These are phyloP conservation scores for Fusarium brachygibbosum DNA, from an alignment of 2,329 filamentous ascomycete species.

Conservation along the genomic window DNA sequence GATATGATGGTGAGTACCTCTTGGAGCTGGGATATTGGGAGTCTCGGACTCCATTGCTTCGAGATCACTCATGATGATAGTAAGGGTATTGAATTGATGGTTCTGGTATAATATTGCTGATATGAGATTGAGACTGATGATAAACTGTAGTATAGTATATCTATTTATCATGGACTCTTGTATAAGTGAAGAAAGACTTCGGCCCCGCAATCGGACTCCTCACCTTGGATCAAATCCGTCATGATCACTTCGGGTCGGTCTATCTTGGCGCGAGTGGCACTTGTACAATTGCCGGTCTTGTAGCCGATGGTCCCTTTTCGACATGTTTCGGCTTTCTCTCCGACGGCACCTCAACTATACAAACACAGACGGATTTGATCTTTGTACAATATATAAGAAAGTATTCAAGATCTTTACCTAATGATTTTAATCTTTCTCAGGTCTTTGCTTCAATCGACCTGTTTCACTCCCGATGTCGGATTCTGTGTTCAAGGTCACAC, in stretches of 20 bases:
- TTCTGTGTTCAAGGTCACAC: too few relatives aligned
- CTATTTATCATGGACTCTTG: conserved; percentile 4
- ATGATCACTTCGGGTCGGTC: conserved; percentile 35
- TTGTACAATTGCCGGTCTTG: conserved; percentile 6
- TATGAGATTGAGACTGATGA: background rate
- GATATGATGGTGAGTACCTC: conserved; percentile 18
- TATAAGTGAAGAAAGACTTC: conserved; percentile 10
- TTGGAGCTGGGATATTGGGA: conserved; percentile 46
- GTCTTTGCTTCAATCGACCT: too few relatives aligned
- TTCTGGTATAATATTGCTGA: background rate
- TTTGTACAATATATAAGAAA: too few relatives aligned
- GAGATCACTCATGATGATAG: conserved; percentile 45
- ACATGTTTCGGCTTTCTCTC: conserved; percentile 23
- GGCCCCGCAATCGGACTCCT: conserved; percentile 41
- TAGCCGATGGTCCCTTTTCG: background rate
- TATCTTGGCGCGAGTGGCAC: conserved; percentile 32
- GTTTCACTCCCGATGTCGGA: too few relatives aligned
- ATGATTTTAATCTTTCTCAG: too few relatives aligned
- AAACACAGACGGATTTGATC: too few relatives aligned
- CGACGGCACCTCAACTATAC: background rate
- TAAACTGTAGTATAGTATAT: background rate
- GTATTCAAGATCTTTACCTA: too few relatives aligned
- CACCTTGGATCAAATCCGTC: conserved; percentile 12
- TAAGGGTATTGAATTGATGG: background rate
- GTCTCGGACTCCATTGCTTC: conserved; percentile 48